Percentiles rank a stretch among this genome's conserved stretches.
These are phyloP conservation scores for Aureobasidium sp. DNA, from an alignment of 2,329 filamentous ascomycete genomes.

Conservation along the genomic window DNA sequence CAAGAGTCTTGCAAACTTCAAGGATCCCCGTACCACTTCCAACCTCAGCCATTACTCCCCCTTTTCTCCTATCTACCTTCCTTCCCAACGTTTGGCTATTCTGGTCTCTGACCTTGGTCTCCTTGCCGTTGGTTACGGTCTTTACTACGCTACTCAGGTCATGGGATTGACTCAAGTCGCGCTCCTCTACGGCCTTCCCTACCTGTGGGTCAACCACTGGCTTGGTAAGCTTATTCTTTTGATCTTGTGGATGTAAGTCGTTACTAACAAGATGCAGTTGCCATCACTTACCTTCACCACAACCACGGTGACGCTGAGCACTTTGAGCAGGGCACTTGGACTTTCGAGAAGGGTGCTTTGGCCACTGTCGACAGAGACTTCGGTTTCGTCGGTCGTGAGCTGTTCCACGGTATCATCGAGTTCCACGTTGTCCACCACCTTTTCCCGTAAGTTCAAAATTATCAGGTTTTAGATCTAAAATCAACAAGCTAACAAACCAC, in stretches of 20 bases:
- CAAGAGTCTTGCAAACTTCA: slow-evolving; percentile 17
- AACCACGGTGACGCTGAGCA: slow-evolving; percentile 53
- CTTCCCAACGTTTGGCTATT: slow-evolving; percentile 48
- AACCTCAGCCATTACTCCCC: slow-evolving; percentile 54
- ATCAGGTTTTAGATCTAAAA: not conserved
- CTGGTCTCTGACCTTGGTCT: slow-evolving; percentile 56
- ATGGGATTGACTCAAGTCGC: slow-evolving; percentile 53
- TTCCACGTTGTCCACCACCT: slow-evolving; percentile 56
- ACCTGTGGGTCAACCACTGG: slow-evolving; percentile 66
- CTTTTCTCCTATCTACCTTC: slow-evolving; percentile 23
- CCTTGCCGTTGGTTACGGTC: slow-evolving; percentile 41
- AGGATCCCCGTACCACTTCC: slow-evolving; percentile 52
- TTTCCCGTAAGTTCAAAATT: slow-evolving; percentile 40
- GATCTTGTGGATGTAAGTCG: not conserved
- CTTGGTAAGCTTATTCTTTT: slow-evolving; percentile 44
- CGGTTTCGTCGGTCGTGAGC: slow-evolving; percentile 56
- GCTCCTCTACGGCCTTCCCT: slow-evolving; percentile 57
- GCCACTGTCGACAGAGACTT: slow-evolving; percentile 60
- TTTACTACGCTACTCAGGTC: slow-evolving; percentile 47
- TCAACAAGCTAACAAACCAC: slow-evolving; percentile 1
- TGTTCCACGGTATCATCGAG: slow-evolving; percentile 61
- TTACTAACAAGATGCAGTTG: slow-evolving; percentile 41
- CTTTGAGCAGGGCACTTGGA: slow-evolving; percentile 54
- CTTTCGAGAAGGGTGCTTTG: slow-evolving; percentile 55
- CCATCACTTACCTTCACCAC: slow-evolving; percentile 71